Evolutionary conservation across 1,139 yeast species (phyloP).

Genomic region (Lodderomyces parapsilosis): DNA sequence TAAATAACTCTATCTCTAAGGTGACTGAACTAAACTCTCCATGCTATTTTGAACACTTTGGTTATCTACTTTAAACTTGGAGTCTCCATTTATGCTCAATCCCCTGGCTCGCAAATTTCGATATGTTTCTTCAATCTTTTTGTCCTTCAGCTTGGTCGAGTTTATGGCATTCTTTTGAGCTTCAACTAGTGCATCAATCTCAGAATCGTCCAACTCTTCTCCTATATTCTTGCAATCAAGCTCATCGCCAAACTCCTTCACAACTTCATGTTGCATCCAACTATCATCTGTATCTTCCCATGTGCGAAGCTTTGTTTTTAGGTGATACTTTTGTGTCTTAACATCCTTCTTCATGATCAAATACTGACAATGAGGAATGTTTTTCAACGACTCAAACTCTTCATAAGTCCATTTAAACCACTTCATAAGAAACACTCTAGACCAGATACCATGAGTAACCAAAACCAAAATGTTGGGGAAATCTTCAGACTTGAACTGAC

Average conservation of each 20-base stretch:
- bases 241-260: slow-evolving; percentile 3
- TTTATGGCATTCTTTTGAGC: slow-evolving; percentile 48
- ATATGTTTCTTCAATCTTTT: slow-evolving; percentile 34
- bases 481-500: slow-evolving; percentile 68
- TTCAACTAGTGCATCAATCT: slow-evolving; percentile 40
- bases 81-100: neutral
- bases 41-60: slow-evolving; percentile 30
- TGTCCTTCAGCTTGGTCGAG: slow-evolving; percentile 37
- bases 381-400: slow-evolving; percentile 76
- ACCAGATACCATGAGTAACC: slow-evolving; percentile 94
- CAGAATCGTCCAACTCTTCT: slow-evolving; percentile 23
- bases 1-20: neutral
- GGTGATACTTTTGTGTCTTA: slow-evolving; percentile 42
- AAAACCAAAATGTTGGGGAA: slow-evolving; percentile 75
- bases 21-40: slow-evolving; percentile 14
- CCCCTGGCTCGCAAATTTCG: slow-evolving; percentile 6
- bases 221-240: slow-evolving; percentile 26
- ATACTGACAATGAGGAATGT: slow-evolving; percentile 82
- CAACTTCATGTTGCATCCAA: slow-evolving; percentile 16
- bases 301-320: slow-evolving; percentile 55
- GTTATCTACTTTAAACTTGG: slow-evolving; percentile 26
- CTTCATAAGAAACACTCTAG: slow-evolving; percentile 86
- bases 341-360: slow-evolving; percentile 67
- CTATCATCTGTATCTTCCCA: slow-evolving; percentile 55
- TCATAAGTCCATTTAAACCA: slow-evolving; percentile 94